A percentile compares a stretch with the other conserved stretches of the same genome.
phyloP scores from a whole-genome alignment of 2,329 filamentous ascomycete species.

The Fusarium incarnatum region DNA sequence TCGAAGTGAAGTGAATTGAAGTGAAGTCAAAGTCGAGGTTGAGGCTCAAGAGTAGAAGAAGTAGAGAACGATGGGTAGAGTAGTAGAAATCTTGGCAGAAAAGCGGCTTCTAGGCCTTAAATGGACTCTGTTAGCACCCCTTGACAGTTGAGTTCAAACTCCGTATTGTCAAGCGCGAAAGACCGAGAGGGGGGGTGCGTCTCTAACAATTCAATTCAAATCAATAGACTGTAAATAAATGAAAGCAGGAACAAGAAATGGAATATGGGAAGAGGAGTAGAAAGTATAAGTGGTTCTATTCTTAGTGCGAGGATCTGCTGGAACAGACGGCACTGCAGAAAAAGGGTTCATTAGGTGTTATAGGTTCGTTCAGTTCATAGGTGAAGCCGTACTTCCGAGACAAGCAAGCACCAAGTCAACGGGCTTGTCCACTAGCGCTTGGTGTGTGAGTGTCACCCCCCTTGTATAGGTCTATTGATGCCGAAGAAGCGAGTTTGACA shows the following conservation, averaged over 20 bases:
- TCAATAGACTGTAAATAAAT: not conserved
- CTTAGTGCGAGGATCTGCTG: conserved; percentile 19
- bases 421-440: conserved; percentile 30
- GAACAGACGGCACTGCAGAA: conserved; percentile 25
- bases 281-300: conserved; percentile 10
- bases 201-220: not conserved
- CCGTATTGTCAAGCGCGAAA: not conserved
- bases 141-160: not conserved
- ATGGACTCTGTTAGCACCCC: not conserved
- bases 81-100: not conserved
- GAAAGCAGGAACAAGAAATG: not conserved
- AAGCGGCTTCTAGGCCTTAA: not conserved
- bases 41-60: not conserved
- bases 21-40: too few species aligned
- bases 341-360: conserved; percentile 16
- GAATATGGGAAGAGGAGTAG: not conserved
- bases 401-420: conserved; percentile 19
- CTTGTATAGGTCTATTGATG: conserved; percentile 15
- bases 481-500: conserved; percentile 34
- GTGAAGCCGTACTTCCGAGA: conserved; percentile 48
- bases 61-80: not conserved
- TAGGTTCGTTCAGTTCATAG: conserved; percentile 12
- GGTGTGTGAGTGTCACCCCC: too few species aligned
- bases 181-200: not conserved
- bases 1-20: not conserved